These are phyloP conservation scores for Hymenoscyphus fructigenus DNA, from an alignment of 2,329 filamentous ascomycete species.

Conservation along the genomic window DNA sequence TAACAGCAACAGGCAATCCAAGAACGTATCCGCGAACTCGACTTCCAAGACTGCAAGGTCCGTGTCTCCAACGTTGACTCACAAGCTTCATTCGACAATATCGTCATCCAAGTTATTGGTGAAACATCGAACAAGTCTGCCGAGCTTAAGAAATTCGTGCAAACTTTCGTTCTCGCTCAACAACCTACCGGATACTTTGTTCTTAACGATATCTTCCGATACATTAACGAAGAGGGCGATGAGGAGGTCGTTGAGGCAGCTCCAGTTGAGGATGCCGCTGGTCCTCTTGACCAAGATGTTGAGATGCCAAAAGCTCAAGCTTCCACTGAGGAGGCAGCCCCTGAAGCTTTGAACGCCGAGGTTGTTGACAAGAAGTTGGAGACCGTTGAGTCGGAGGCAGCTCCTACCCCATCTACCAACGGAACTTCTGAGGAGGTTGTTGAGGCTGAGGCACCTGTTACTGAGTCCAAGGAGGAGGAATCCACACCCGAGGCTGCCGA, in stretches of 20 bases:
- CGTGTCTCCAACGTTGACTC: constrained; percentile 97
- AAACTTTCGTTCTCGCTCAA: constrained; percentile 95
- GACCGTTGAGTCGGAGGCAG: constrained; percentile 42
- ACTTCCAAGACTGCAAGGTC: constrained; percentile 97
- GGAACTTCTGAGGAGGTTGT: constrained; percentile 39
- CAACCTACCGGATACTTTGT: constrained; percentile 98
- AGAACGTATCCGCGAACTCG: constrained; percentile 87
- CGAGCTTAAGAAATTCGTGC: constrained; percentile 92
- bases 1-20: constrained; percentile 70
- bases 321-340: constrained; percentile 37
- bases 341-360: constrained; percentile 44
- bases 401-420: constrained; percentile 43
- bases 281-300: constrained; percentile 33
- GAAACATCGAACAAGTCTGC: constrained; percentile 93
- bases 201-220: constrained; percentile 96
- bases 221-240: constrained; percentile 81
- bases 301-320: constrained; percentile 37
- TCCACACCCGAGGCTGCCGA: constrained; percentile 48
- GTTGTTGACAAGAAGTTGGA: constrained; percentile 75
- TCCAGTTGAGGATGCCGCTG: constrained; percentile 30
- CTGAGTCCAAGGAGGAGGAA: constrained; percentile 36
- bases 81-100: constrained; percentile 87
- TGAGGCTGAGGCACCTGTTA: constrained; percentile 33
- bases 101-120: constrained; percentile 96
- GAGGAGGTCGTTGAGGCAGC: constrained; percentile 58